Conservation (phyloP, 495 filamentous ascomycete genomes). For the Aspergillus nanangensis region DNA sequence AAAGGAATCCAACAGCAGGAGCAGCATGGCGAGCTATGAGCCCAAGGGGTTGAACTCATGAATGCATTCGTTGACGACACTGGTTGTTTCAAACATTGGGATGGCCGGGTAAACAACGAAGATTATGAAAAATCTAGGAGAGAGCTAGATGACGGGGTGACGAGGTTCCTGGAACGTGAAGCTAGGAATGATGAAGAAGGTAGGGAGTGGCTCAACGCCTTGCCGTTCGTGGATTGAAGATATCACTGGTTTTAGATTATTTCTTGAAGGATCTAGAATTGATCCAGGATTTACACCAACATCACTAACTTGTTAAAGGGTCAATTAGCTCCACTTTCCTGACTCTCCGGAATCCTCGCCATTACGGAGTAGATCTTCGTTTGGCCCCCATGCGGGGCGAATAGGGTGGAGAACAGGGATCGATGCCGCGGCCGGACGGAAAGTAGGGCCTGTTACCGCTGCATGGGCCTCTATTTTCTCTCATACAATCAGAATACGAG, state of each 20-base stretch:
- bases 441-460: no score
- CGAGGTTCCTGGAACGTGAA: slow-evolving; percentile 21
- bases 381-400: no score
- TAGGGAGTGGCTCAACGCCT: slow-evolving; percentile 17
- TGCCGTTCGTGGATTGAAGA: slow-evolving; percentile 19
- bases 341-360: no score
- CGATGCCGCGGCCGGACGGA: no score
- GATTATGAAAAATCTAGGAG: slow-evolving; percentile 18
- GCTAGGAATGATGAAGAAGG: slow-evolving; percentile 19
- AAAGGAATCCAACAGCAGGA: slow-evolving; percentile 15
- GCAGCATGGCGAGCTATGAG: slow-evolving; percentile 20
- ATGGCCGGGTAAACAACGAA: slow-evolving; percentile 16
- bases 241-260: slow-evolving; percentile 5
- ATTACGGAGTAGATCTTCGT: no score
- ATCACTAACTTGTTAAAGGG: no score
- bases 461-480: no score
- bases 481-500: no score
- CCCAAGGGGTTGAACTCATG: slow-evolving; percentile 23
- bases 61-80: slow-evolving; percentile 18
- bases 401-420: no score
- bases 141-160: slow-evolving; percentile 19
- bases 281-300: no score
- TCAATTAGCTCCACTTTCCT: no score
- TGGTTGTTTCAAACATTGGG: slow-evolving; percentile 25
- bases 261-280: no score